Percentiles rank a stretch among this genome's conserved stretches.
These are phyloP conservation scores for Trichoderma afroharzianum DNA, from an alignment of 2,329 filamentous ascomycete species.

Conservation along the genomic window DNA sequence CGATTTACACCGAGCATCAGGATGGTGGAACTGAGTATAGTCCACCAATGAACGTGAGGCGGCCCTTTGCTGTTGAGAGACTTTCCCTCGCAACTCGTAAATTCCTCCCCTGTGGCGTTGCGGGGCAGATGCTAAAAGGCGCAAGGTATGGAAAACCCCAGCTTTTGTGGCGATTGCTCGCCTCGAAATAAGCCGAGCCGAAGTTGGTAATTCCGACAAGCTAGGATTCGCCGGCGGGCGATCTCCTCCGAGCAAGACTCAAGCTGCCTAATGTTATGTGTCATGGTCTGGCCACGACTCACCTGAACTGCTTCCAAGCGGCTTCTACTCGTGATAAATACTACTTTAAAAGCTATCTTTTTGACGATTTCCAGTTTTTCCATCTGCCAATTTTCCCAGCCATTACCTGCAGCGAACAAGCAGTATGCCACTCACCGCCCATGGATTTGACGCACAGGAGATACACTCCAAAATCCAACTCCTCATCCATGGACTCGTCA, in stretches of 20 bases:
- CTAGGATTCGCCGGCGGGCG: not conserved
- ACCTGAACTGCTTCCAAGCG: not conserved
- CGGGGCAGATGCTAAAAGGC: not conserved
- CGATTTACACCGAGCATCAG: not conserved
- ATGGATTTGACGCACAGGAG: not conserved
- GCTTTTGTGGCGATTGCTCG: not conserved
- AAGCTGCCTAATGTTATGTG: not conserved
- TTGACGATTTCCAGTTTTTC: not conserved
- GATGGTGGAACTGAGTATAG: not conserved
- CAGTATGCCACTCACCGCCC: not conserved
- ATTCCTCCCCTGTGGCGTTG: not conserved
- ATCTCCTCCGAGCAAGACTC: not conserved
- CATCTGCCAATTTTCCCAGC: not conserved
- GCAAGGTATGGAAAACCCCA: not conserved
- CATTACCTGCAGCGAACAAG: not conserved
- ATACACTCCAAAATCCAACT: constrained; percentile 10
- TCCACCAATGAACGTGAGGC: not conserved
- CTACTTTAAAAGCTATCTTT: not conserved
- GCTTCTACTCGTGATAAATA: not conserved
- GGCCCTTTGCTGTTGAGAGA: not conserved
- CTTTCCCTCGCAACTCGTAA: not conserved
- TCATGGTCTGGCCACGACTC: not conserved
- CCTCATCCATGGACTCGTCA: not conserved
- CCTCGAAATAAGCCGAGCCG: constrained; percentile 8
- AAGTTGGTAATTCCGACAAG: not conserved